Evolutionary conservation across 108 stramenopile species (phyloP).

Genomic region (Epithemia pelagica): DNA sequence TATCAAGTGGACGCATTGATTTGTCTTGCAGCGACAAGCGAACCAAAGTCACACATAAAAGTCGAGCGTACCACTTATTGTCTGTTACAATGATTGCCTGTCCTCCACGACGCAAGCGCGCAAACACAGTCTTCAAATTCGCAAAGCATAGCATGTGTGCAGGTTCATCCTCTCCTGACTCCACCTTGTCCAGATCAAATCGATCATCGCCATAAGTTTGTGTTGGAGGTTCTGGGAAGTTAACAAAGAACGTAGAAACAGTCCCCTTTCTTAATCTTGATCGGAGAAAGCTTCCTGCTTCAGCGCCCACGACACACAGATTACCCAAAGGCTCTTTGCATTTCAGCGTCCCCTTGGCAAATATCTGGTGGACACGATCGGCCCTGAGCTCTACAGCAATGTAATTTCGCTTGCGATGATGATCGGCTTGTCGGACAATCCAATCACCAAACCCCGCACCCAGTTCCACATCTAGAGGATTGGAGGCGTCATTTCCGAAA

Average conservation of each 20-base stretch:
- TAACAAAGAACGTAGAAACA: constrained; percentile 60
- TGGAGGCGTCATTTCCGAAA: constrained; percentile 13
- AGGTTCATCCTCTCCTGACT: constrained; percentile 52
- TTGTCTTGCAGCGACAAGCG: constrained; percentile 17
- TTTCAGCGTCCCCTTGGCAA: constrained; percentile 34
- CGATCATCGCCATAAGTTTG: constrained; percentile 59
- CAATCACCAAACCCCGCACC: constrained; percentile 82
- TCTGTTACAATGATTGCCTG: constrained; percentile 73
- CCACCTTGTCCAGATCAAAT: constrained; percentile 21
- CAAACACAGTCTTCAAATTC: constrained; percentile 38
- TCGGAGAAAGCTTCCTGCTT: constrained; percentile 57
- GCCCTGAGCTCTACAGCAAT: constrained; percentile 74
- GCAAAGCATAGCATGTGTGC: constrained; percentile 71
- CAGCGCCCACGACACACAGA: constrained; percentile 70
- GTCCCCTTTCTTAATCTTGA: constrained; percentile 14
- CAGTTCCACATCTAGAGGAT: constrained; percentile 62
- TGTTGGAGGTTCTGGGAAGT: constrained; percentile 86
- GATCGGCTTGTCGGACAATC: constrained; percentile 55
- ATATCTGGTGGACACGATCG: constrained; percentile 73
- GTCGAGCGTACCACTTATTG: constrained; percentile 63
- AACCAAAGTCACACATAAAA: constrained; percentile 56
- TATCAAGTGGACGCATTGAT: constrained; percentile 7
- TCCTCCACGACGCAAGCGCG: constrained; percentile 39
- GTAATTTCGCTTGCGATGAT: constrained; percentile 50
- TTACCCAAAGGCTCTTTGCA: constrained; percentile 30